phyloP scores from a whole-genome alignment of 805 yeast species.

The Ogataea angusta region DNA sequence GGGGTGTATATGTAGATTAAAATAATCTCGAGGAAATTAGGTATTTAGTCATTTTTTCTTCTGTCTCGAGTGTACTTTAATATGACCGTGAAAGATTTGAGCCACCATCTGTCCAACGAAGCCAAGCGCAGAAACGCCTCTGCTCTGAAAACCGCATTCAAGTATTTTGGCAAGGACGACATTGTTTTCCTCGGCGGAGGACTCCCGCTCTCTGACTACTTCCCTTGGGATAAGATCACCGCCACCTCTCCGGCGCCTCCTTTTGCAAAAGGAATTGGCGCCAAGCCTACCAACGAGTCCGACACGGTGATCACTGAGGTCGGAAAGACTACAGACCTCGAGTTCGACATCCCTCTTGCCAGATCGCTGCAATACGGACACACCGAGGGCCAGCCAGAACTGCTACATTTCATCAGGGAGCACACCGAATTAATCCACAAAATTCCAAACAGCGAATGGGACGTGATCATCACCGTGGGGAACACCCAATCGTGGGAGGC shows the following conservation, averaged over 20 bases:
- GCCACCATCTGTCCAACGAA: constrained; percentile 74
- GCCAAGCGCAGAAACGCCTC: constrained; percentile 74
- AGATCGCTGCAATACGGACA: constrained; percentile 90
- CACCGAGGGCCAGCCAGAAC: constrained; percentile 76
- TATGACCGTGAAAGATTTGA: constrained; percentile 60
- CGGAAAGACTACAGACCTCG: constrained; percentile 41
- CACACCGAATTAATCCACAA: constrained; percentile 62
- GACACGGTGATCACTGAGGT: constrained; percentile 37
- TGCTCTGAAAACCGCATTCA: constrained; percentile 80
- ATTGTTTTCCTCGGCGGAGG: constrained; percentile 94
- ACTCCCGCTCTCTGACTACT: constrained; percentile 83
- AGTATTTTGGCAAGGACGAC: constrained; percentile 67
- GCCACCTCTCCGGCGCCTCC: constrained; percentile 79
- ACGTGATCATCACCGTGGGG: constrained; percentile 66
- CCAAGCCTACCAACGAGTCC: constrained; percentile 42
- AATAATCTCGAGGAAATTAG: background rate
- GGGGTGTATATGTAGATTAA: background rate
- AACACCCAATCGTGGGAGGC: constrained; percentile 95
- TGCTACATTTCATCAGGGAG: constrained; percentile 63
- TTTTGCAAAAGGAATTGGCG: constrained; percentile 72
- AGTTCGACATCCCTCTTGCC: constrained; percentile 66
- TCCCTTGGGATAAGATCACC: constrained; percentile 80
- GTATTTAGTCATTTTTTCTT: constrained; percentile 2
- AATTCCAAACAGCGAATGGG: constrained; percentile 69
- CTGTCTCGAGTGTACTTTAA: background rate